Evolutionary conservation across 2,329 filamentous ascomycete genomes (phyloP).

Genomic region (Nannizzia gypsea): DNA sequence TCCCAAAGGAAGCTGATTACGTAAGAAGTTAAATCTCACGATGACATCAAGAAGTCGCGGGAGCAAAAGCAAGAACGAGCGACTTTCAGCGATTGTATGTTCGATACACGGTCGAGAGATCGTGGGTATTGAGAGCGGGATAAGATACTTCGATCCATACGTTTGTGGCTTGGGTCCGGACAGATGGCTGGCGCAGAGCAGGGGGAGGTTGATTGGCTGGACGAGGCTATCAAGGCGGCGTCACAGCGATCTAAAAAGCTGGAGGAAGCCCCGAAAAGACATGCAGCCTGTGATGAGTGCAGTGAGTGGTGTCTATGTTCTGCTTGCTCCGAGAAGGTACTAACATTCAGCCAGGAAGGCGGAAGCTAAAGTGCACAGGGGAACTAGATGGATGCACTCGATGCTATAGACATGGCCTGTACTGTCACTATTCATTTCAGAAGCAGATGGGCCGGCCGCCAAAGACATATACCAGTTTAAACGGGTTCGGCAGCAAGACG

Average conservation of each 20-base stretch:
- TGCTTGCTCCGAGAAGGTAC: slow-evolving; percentile 11
- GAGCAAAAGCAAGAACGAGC: background rate
- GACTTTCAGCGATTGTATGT: background rate
- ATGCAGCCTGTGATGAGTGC: slow-evolving; percentile 40
- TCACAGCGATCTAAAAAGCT: background rate
- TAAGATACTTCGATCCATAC: background rate
- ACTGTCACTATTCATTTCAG: slow-evolving; percentile 37
- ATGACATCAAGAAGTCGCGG: background rate
- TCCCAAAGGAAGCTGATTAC: background rate
- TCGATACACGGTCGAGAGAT: too few species aligned
- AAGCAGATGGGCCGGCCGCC: slow-evolving; percentile 39
- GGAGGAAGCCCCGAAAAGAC: slow-evolving; percentile 25
- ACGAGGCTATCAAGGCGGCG: slow-evolving; percentile 13
- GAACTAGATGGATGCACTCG: slow-evolving; percentile 33
- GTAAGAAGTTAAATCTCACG: background rate
- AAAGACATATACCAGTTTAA: slow-evolving; percentile 26
- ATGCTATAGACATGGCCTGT: slow-evolving; percentile 32
- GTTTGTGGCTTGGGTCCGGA: background rate
- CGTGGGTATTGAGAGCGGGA: too few species aligned
- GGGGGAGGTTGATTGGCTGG: background rate
- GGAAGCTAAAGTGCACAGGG: slow-evolving; percentile 40
- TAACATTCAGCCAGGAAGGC: slow-evolving; percentile 27
- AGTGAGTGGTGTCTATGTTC: slow-evolving; percentile 24
- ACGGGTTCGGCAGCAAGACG: slow-evolving; percentile 20
- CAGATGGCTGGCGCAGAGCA: background rate